Conservation (phyloP, 2,329 filamentous ascomycete species). For the Hymenoscyphus fraxineus region DNA sequence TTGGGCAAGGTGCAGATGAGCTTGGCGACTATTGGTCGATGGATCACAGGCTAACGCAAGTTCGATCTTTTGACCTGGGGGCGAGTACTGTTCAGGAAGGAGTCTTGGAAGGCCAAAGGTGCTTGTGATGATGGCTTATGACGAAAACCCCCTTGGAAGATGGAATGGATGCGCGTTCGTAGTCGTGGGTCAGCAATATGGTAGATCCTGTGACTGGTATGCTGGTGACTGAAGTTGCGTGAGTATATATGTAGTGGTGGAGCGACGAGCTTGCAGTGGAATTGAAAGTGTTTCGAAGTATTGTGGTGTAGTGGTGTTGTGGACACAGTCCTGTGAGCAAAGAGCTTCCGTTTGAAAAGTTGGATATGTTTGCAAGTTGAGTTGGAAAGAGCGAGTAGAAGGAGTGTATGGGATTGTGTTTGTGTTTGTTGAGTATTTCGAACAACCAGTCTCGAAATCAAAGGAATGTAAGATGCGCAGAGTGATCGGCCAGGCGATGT, state of each 20-base stretch:
- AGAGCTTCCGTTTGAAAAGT: neutral
- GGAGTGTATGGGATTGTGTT: neutral
- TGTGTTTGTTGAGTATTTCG: neutral
- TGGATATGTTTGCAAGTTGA: neutral
- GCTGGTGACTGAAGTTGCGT: neutral
- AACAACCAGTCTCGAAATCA: neutral
- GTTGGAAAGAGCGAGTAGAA: neutral
- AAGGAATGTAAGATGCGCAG: neutral
- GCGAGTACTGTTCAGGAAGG: conserved; percentile 8
- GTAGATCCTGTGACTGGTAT: conserved; percentile 3
- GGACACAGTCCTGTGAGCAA: conserved; percentile 4
- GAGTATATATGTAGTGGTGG: conserved; percentile 1
- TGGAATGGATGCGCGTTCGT: neutral
- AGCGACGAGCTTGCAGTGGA: conserved; percentile 1
- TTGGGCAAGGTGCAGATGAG: conserved; percentile 17
- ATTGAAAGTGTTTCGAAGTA: neutral
- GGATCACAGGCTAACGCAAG: conserved; percentile 19
- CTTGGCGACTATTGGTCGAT: conserved; percentile 16
- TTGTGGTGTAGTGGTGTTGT: neutral
- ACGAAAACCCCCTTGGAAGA: neutral
- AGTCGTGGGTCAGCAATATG: conserved; percentile 4
- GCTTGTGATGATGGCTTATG: conserved; percentile 3
- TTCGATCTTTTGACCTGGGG: conserved; percentile 11
- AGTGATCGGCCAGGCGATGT: conserved; percentile 1
- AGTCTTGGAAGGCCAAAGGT: neutral